phyloP scores from a whole-genome alignment of 1,284 basidiomycete genomes.

The Leccinum insigne region DNA sequence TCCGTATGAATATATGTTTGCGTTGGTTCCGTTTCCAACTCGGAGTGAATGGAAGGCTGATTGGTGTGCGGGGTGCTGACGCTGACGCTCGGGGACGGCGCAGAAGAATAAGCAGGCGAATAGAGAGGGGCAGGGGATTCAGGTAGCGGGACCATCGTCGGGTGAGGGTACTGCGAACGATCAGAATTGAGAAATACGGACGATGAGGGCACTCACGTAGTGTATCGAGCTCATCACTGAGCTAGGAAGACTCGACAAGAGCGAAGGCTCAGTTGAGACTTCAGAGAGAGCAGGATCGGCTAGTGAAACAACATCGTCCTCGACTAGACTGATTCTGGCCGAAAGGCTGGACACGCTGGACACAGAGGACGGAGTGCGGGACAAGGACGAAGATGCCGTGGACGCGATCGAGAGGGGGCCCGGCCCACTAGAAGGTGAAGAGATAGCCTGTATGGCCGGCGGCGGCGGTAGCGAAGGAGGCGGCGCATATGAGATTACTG shows the following conservation, averaged over 20 bases:
- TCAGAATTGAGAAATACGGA: conserved; percentile 19
- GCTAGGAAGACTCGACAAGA: conserved; percentile 42
- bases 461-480: not conserved
- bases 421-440: conserved; percentile 33
- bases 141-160: conserved; percentile 38
- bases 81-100: conserved; percentile 54
- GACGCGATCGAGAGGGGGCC: conserved; percentile 27
- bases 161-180: conserved; percentile 23
- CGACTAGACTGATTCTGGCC: conserved; percentile 30
- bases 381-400: conserved; percentile 36
- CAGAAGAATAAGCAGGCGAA: conserved; percentile 26
- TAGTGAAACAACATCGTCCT: conserved; percentile 35
- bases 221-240: conserved; percentile 32
- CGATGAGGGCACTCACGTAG: conserved; percentile 29
- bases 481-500: conserved; percentile 16
- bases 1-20: conserved; percentile 13
- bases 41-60: conserved; percentile 55
- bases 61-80: conserved; percentile 53
- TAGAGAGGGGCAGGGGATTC: conserved; percentile 32
- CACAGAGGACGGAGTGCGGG: conserved; percentile 35
- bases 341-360: conserved; percentile 42
- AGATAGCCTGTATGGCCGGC: conserved; percentile 10
- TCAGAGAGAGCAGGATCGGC: conserved; percentile 31
- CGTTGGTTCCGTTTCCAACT: conserved; percentile 49
- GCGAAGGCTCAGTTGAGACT: conserved; percentile 53